Evolutionary conservation across 75 land plant species (phyloP).

Genomic region (Selaginella moellendorffii): DNA sequence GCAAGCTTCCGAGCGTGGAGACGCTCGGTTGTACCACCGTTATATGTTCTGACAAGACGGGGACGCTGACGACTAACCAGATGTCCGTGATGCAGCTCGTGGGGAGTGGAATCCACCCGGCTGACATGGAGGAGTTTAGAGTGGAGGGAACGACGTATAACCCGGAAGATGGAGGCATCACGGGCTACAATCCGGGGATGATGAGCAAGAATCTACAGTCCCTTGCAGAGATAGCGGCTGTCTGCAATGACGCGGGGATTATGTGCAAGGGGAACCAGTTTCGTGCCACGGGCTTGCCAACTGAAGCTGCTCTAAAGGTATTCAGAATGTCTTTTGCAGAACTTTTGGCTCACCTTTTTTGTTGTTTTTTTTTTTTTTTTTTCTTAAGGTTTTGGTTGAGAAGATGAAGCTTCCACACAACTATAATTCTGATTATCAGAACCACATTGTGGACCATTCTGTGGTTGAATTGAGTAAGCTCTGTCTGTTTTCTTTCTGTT

Average conservation of each 20-base stretch:
- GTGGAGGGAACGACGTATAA: slow-evolving; percentile 84
- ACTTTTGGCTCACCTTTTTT: no score
- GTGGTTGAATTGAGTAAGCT: slow-evolving; percentile 2
- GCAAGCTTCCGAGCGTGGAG: slow-evolving; percentile 89
- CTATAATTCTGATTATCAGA: neutral
- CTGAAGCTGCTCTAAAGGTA: slow-evolving; percentile 90
- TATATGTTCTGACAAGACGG: slow-evolving; percentile 84
- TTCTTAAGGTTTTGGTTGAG: slow-evolving; percentile 1
- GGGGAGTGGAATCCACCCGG: slow-evolving; percentile 29
- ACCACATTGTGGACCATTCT: neutral
- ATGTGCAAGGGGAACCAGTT: slow-evolving; percentile 29
- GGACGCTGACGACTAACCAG: slow-evolving; percentile 83
- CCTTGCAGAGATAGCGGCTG: slow-evolving; percentile 56
- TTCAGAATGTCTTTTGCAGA: no score
- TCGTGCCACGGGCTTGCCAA: slow-evolving; percentile 65
- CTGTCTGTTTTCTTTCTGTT: neutral
- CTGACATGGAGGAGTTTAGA: slow-evolving; percentile 23
- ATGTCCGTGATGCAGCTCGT: slow-evolving; percentile 64
- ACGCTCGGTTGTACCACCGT: slow-evolving; percentile 91
- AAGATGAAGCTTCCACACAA: slow-evolving; percentile 1
- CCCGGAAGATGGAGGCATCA: slow-evolving; percentile 57
- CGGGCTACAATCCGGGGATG: slow-evolving; percentile 32
- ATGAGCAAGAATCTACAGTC: slow-evolving; percentile 45
- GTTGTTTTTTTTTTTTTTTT: neutral
- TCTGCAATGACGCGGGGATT: slow-evolving; percentile 80